Conservation (phyloP, 2,329 filamentous ascomycete genomes). For the Didymella glomerata region DNA sequence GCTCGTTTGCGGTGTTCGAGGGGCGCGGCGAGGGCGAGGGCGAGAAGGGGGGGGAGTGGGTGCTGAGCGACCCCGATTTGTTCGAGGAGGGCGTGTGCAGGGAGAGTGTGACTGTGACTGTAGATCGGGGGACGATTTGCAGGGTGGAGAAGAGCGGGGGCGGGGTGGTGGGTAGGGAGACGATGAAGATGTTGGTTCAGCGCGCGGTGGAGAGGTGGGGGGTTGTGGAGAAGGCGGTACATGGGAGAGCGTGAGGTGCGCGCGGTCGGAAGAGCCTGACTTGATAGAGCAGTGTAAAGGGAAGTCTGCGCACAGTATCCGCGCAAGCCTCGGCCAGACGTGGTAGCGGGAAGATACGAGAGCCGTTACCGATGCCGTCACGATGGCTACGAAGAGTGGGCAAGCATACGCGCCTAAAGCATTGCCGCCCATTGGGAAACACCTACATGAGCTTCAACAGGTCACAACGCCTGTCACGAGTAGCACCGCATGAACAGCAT, state of each 20-base stretch:
- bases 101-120: constrained; percentile 82
- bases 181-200: constrained; percentile 67
- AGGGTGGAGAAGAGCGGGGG: constrained; percentile 87
- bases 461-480: background rate
- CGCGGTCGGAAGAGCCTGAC: too few species aligned
- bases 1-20: constrained; percentile 78
- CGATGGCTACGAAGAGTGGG: background rate
- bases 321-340: background rate
- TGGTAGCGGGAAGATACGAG: background rate
- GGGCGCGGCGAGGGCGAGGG: constrained; percentile 55
- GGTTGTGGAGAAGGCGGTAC: constrained; percentile 57
- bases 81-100: constrained; percentile 87
- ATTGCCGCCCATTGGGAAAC: background rate
- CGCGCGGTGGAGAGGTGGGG: constrained; percentile 71
- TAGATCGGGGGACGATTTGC: constrained; percentile 79
- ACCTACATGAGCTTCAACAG: background rate
- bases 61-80: constrained; percentile 86
- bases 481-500: background rate
- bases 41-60: constrained; percentile 63
- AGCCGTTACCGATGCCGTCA: background rate
- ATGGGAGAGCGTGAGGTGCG: constrained; percentile 6
- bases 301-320: background rate
- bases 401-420: background rate
- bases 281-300: too few species aligned
- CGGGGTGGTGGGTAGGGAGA: constrained; percentile 69